A percentile compares a stretch with the other conserved stretches of the same genome.
phyloP scores from a whole-genome alignment of 352 stramenopile species.

The Saprolegnia diclina region DNA sequence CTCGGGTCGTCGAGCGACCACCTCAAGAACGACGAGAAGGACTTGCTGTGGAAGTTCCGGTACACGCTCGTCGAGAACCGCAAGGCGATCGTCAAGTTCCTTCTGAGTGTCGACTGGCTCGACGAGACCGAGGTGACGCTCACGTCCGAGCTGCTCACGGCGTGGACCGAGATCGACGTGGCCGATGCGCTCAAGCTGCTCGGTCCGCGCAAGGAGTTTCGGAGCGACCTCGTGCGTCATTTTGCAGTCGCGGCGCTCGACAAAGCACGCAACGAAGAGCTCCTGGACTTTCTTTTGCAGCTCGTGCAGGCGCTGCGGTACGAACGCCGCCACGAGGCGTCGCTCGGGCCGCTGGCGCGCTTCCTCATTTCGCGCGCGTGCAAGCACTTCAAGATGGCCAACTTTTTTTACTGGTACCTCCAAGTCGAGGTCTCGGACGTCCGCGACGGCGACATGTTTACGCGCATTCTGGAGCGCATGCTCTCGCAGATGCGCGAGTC shows the following conservation, averaged over 20 bases:
- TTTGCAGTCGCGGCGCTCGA: conserved; percentile 96
- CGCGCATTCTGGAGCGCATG: conserved; percentile 84
- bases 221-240: conserved; percentile 88
- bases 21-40: conserved; percentile 88
- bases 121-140: conserved; percentile 96
- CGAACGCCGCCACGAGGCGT: conserved; percentile 55
- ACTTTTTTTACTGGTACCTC: conserved; percentile 97
- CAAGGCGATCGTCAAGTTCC: conserved; percentile 96
- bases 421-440: conserved; percentile 74
- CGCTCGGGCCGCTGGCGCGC: conserved; percentile 71
- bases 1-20: conserved; percentile 91
- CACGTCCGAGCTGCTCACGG: conserved; percentile 66
- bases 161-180: conserved; percentile 93
- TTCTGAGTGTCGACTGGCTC: conserved; percentile 97
- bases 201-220: conserved; percentile 86
- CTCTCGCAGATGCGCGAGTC: conserved; percentile 91
- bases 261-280: conserved; percentile 94
- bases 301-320: conserved; percentile 97
- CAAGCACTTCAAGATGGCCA: conserved; percentile 93
- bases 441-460: conserved; percentile 74
- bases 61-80: conserved; percentile 94
- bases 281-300: conserved; percentile 97
- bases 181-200: conserved; percentile 97
- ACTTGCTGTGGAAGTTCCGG: conserved; percentile 94
- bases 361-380: conserved; percentile 94